These are phyloP conservation scores for Solanum tarijense DNA, from an alignment of 257 asterid species.

Conservation along the genomic window DNA sequence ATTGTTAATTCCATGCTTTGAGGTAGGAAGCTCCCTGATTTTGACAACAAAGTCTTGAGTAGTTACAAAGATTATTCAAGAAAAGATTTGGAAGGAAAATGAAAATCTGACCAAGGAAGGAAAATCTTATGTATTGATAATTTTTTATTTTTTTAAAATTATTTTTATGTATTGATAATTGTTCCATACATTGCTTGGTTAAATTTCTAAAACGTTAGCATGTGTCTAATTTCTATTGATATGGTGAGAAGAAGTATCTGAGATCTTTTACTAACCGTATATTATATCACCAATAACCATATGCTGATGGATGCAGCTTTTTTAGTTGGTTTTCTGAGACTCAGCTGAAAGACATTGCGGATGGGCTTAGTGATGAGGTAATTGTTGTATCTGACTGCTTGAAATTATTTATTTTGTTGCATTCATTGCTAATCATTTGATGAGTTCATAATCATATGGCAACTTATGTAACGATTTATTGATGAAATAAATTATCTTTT, in stretches of 20 bases:
- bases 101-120: not conserved
- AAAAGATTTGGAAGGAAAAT: not conserved
- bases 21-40: not conserved
- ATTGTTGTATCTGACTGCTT: not conserved
- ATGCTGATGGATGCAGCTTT: slow-evolving; percentile 34
- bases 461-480: not conserved
- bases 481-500: not conserved
- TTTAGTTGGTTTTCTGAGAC: slow-evolving; percentile 46
- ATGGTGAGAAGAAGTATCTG: not conserved
- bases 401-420: not conserved
- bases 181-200: not conserved
- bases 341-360: slow-evolving; percentile 21
- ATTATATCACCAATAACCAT: slow-evolving; percentile 4
- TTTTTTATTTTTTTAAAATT: no score
- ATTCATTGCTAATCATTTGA: not conserved
- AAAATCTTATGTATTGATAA: not conserved
- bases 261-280: not conserved
- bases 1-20: not conserved
- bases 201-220: not conserved
- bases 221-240: not conserved
- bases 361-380: slow-evolving; percentile 41
- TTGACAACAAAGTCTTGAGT: not conserved
- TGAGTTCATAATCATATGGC: not conserved
- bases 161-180: no score
- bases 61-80: not conserved